These are phyloP conservation scores for Osmanthus fragrans DNA, from an alignment of 257 asterid species.

Conservation along the genomic window DNA sequence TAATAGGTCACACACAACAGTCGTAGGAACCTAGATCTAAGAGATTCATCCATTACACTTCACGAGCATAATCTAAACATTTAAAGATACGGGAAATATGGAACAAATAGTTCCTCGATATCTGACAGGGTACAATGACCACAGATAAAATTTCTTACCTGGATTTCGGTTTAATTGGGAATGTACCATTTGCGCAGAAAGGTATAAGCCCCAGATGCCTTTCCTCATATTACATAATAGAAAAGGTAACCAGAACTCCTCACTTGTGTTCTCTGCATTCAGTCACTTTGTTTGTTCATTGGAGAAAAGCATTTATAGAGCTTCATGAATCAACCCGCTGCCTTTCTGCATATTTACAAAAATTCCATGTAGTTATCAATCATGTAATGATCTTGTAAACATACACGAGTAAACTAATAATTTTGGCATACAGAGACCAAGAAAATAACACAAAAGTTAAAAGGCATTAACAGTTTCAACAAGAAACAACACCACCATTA, in stretches of 20 bases:
- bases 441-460: not conserved
- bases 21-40: conserved; percentile 44
- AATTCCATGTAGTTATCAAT: conserved; percentile 8
- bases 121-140: conserved; percentile 5
- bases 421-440: not conserved
- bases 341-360: conserved; percentile 26
- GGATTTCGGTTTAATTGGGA: conserved; percentile 49
- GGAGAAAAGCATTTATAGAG: too few relatives aligned
- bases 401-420: not conserved
- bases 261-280: too few relatives aligned
- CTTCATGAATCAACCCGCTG: too few relatives aligned
- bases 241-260: too few relatives aligned
- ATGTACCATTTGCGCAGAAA: conserved; percentile 73
- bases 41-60: conserved; percentile 21
- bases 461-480: conserved; percentile 1
- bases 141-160: conserved; percentile 38
- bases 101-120: conserved; percentile 8
- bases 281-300: too few relatives aligned
- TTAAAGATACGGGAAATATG: conserved; percentile 1
- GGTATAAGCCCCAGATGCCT: conserved; percentile 84
- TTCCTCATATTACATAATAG: not conserved
- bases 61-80: conserved; percentile 6
- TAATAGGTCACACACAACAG: conserved; percentile 61
- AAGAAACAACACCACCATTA: conserved; percentile 46
- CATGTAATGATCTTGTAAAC: conserved; percentile 8